Evolutionary conservation across 2,329 filamentous ascomycete genomes (phyloP).

Genomic region (Penicillium sp.): DNA sequence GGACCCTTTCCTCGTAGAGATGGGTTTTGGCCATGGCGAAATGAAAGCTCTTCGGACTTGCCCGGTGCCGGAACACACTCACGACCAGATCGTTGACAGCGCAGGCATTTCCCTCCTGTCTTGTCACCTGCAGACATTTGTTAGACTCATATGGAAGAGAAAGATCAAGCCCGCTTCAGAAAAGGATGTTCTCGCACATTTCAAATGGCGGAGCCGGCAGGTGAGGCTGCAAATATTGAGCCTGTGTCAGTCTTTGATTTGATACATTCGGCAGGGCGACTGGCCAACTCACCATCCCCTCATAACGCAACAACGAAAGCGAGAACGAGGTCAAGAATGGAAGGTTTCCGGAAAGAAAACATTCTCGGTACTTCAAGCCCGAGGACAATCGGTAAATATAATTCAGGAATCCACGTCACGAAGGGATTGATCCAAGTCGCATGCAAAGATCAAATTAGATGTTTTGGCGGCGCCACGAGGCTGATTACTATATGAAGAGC

Average conservation of each 20-base stretch:
- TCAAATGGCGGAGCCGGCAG: constrained; percentile 35
- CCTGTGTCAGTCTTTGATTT: constrained; percentile 7
- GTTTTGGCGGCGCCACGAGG: background rate
- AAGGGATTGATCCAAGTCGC: background rate
- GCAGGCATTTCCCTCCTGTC: constrained; percentile 29
- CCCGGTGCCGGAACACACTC: constrained; percentile 31
- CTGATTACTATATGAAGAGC: too few relatives aligned
- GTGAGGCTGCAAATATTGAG: constrained; percentile 23
- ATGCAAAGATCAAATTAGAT: background rate
- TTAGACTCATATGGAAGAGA: background rate
- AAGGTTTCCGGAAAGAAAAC: constrained; percentile 22
- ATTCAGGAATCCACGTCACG: background rate
- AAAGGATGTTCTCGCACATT: constrained; percentile 22
- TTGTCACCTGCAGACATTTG: constrained; percentile 27
- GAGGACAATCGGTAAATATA: constrained; percentile 13
- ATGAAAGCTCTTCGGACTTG: constrained; percentile 32
- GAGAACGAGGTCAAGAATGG: constrained; percentile 15
- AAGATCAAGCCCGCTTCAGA: background rate
- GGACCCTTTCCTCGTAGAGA: constrained; percentile 30
- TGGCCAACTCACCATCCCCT: constrained; percentile 32
- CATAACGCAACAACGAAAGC: constrained; percentile 28
- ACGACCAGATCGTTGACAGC: constrained; percentile 32
- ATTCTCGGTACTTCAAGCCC: constrained; percentile 10
- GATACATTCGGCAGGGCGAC: background rate
- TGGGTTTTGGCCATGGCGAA: constrained; percentile 35